Evolutionary conservation across 495 filamentous ascomycete species (phyloP).

Genomic region (Penicillium maclennaniae): DNA sequence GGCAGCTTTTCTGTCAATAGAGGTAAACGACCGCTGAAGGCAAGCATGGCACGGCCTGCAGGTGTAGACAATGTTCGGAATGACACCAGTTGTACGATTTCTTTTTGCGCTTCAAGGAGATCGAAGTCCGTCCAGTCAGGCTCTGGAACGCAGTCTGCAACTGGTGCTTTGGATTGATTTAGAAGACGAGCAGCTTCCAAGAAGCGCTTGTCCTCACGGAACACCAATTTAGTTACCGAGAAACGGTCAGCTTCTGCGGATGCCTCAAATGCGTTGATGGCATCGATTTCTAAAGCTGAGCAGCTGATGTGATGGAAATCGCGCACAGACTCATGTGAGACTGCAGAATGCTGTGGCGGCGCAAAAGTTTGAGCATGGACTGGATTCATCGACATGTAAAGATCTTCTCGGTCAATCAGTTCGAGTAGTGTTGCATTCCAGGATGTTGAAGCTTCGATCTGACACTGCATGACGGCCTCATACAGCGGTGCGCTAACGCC

Average conservation of each 20-base stretch:
- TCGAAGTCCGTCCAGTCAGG: constrained; percentile 79
- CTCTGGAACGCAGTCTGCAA: constrained; percentile 71
- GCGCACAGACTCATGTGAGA: constrained; percentile 60
- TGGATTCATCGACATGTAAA: constrained; percentile 60
- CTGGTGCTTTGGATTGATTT: constrained; percentile 69
- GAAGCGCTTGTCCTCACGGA: constrained; percentile 84
- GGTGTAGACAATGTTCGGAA: constrained; percentile 84
- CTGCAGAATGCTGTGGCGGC: constrained; percentile 36
- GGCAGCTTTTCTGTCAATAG: constrained; percentile 86
- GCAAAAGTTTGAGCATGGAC: constrained; percentile 30
- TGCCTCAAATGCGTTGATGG: constrained; percentile 57
- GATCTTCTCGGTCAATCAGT: constrained; percentile 78
- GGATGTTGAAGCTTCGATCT: constrained; percentile 70
- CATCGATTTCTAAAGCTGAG: constrained; percentile 55
- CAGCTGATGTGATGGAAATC: constrained; percentile 73
- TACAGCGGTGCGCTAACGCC: constrained; percentile 72
- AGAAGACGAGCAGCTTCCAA: constrained; percentile 75
- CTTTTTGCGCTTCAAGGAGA: constrained; percentile 90
- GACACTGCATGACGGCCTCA: constrained; percentile 79
- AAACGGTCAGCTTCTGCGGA: constrained; percentile 75
- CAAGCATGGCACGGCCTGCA: constrained; percentile 75
- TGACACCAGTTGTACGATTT: constrained; percentile 76
- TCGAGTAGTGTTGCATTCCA: constrained; percentile 69
- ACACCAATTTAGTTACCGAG: constrained; percentile 76
- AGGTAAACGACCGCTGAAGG: constrained; percentile 78